A percentile compares a stretch with the other conserved stretches of the same genome.
These are phyloP conservation scores for Globisporangium canariense DNA, from an alignment of 352 stramenopile genomes.

Conservation along the genomic window DNA sequence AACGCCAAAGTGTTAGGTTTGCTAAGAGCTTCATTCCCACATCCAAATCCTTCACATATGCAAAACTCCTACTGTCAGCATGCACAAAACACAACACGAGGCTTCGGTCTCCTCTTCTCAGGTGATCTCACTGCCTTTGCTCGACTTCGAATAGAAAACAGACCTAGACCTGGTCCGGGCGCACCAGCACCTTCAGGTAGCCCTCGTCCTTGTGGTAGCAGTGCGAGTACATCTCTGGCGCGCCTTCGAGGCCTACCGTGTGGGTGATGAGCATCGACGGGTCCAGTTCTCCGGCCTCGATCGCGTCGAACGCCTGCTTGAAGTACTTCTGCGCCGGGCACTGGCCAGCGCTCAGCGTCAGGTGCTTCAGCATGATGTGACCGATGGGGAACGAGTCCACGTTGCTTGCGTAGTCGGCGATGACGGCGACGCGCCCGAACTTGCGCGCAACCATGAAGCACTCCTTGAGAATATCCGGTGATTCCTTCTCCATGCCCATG, in stretches of 20 bases:
- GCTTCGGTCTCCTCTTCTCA: too few species aligned
- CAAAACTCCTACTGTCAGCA: background rate
- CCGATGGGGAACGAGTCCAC: conserved; percentile 38
- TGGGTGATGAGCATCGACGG: conserved; percentile 54
- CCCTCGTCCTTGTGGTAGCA: conserved; percentile 56
- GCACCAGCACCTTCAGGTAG: conserved; percentile 61
- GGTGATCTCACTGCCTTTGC: too few species aligned
- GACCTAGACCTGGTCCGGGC: conserved; percentile 26
- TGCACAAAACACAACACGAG: background rate
- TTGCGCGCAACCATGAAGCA: conserved; percentile 40
- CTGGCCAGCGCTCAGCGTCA: conserved; percentile 33
- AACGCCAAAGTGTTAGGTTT: too few species aligned
- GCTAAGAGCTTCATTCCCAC: too few species aligned
- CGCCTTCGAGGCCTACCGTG: conserved; percentile 47
- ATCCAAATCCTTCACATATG: too few species aligned
- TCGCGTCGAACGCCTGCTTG: conserved; percentile 23
- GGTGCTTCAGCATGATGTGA: conserved; percentile 45
- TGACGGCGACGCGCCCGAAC: conserved; percentile 27
- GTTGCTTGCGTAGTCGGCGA: conserved; percentile 32
- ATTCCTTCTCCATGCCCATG: conserved; percentile 47
- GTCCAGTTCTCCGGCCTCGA: conserved; percentile 34
- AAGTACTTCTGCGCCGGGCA: conserved; percentile 41
- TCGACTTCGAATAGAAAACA: too few species aligned
- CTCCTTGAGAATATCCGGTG: conserved; percentile 57
- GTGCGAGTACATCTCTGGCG: conserved; percentile 45